A percentile compares a stretch with the other conserved stretches of the same genome.
These are phyloP conservation scores for Globisporangium nagaii DNA, from an alignment of 352 stramenopile species.

Conservation along the genomic window DNA sequence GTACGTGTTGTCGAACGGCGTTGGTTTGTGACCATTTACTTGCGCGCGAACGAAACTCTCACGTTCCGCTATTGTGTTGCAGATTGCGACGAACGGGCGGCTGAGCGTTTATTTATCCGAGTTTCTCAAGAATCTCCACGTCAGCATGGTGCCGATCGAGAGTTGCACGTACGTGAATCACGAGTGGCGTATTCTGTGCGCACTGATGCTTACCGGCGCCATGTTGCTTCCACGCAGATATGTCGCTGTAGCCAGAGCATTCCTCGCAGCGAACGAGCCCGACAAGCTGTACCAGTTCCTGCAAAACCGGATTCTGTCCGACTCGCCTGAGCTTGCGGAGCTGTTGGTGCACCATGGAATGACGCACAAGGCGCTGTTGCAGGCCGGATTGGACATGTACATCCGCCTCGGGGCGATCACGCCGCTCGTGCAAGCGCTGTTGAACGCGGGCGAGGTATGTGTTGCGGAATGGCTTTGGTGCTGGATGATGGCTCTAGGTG, in stretches of 20 bases:
- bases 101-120: constrained; percentile 58
- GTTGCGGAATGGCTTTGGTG: neutral
- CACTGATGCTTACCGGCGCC: neutral
- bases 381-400: constrained; percentile 68
- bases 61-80: constrained; percentile 10
- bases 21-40: neutral
- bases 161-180: constrained; percentile 41
- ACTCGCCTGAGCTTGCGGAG: constrained; percentile 54
- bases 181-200: neutral
- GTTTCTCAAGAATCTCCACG: constrained; percentile 55
- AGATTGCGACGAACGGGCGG: constrained; percentile 30
- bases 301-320: constrained; percentile 45
- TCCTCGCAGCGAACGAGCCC: constrained; percentile 31
- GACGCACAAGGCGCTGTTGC: constrained; percentile 26
- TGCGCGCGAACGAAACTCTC: too few relatives aligned
- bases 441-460: constrained; percentile 41
- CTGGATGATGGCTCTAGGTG: neutral
- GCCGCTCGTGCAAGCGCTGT: constrained; percentile 38
- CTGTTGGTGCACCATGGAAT: constrained; percentile 32
- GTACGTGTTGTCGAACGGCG: constrained; percentile 17
- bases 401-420: constrained; percentile 41
- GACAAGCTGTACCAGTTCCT: constrained; percentile 65
- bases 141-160: constrained; percentile 48
- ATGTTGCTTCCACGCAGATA: constrained; percentile 23
- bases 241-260: constrained; percentile 44